These are phyloP conservation scores for Chlamydomonas sp. DNA, from an alignment of 139 green algal species.

Conservation along the genomic window DNA sequence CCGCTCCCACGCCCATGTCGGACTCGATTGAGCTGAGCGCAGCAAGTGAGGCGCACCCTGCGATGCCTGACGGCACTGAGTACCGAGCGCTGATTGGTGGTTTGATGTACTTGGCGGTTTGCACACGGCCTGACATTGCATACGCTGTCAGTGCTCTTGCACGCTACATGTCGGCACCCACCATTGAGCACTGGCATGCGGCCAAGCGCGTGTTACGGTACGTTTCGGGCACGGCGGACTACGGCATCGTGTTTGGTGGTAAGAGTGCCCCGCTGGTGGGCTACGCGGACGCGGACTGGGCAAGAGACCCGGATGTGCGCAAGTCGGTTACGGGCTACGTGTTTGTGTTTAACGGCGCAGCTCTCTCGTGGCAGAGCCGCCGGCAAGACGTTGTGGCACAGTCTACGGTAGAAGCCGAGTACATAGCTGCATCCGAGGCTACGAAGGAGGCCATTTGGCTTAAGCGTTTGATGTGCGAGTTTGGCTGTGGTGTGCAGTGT, in stretches of 20 bases:
- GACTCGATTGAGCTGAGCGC: neutral
- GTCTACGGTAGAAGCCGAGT: neutral
- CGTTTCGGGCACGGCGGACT: slow-evolving; percentile 24
- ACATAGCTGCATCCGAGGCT: neutral
- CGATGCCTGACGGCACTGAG: neutral
- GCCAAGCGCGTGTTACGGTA: slow-evolving; percentile 44
- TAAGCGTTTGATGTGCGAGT: neutral
- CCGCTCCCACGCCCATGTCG: neutral
- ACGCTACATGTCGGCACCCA: neutral
- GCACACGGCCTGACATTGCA: slow-evolving; percentile 51
- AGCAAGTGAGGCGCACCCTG: neutral
- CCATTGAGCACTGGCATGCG: slow-evolving; percentile 44
- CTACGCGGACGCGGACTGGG: slow-evolving; percentile 63
- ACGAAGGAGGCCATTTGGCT: neutral
- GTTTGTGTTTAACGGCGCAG: neutral
- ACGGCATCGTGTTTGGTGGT: slow-evolving; percentile 18
- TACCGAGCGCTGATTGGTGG: slow-evolving; percentile 45
- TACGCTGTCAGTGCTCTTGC: slow-evolving; percentile 43
- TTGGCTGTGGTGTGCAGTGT: neutral
- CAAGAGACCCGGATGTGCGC: slow-evolving; percentile 36
- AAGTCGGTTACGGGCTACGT: slow-evolving; percentile 30
- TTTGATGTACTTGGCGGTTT: slow-evolving; percentile 43
- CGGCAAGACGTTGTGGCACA: neutral
- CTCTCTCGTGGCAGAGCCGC: neutral
- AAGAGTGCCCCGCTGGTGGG: slow-evolving; percentile 13